A percentile compares a stretch with the other conserved stretches of the same genome.
Conservation (phyloP, 495 filamentous ascomycete species). For the Aspergillus heteromorphus region DNA sequence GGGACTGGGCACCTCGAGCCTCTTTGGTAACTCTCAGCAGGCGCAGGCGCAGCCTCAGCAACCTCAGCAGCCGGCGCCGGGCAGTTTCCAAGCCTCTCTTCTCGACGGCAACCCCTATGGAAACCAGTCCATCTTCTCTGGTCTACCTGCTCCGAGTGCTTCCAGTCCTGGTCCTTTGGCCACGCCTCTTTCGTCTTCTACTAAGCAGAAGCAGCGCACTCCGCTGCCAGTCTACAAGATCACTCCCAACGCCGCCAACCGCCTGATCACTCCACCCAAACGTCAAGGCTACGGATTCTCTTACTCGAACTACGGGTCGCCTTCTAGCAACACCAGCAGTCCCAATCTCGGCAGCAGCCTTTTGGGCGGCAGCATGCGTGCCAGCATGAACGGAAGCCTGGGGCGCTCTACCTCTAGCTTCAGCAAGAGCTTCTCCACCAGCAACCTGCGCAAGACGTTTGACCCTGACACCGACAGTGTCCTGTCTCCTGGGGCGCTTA, state of each 20-base stretch:
- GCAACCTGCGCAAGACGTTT: slow-evolving; percentile 61
- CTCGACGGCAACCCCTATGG: slow-evolving; percentile 77
- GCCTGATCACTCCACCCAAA: slow-evolving; percentile 76
- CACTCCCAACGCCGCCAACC: slow-evolving; percentile 70
- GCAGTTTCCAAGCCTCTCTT: slow-evolving; percentile 71
- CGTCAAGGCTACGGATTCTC: slow-evolving; percentile 77
- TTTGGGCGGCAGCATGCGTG: slow-evolving; percentile 47
- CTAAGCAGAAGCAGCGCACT: slow-evolving; percentile 66
- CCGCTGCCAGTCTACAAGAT: slow-evolving; percentile 85
- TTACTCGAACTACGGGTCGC: slow-evolving; percentile 83
- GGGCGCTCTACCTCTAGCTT: slow-evolving; percentile 58
- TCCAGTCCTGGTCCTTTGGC: slow-evolving; percentile 76
- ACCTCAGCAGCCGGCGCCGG: slow-evolving; percentile 47
- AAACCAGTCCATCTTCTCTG: slow-evolving; percentile 70
- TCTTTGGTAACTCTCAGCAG: slow-evolving; percentile 61
- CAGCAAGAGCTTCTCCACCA: slow-evolving; percentile 58
- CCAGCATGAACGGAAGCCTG: slow-evolving; percentile 48
- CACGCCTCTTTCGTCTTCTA: slow-evolving; percentile 71
- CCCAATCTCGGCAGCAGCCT: slow-evolving; percentile 62
- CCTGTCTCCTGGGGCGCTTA: slow-evolving; percentile 79
- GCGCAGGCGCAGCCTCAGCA: slow-evolving; percentile 40
- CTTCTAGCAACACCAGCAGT: slow-evolving; percentile 66
- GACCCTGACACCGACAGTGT: slow-evolving; percentile 72
- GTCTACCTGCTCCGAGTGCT: slow-evolving; percentile 55
- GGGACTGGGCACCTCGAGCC: slow-evolving; percentile 43